Conservation (phyloP, 2,329 filamentous ascomycete genomes). For the Aspergillus fijiensis region DNA sequence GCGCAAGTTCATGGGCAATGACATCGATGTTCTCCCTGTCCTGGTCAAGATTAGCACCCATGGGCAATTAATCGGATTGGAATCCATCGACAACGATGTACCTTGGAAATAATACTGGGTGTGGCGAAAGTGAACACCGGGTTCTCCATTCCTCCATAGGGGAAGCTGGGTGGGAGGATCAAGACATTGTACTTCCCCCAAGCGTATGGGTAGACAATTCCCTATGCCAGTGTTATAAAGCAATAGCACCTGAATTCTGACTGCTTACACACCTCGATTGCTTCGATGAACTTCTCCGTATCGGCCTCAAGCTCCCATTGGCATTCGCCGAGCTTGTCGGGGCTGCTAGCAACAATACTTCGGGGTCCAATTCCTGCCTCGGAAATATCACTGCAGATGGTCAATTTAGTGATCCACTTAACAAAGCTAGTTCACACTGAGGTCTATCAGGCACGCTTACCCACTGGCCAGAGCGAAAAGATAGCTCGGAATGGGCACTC, state of each 20-base stretch:
- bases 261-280: slow-evolving; percentile 64
- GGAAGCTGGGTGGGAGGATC: slow-evolving; percentile 84
- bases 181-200: slow-evolving; percentile 97
- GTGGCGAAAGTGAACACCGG: slow-evolving; percentile 94
- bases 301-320: slow-evolving; percentile 90
- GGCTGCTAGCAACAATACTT: slow-evolving; percentile 81
- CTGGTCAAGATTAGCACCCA: slow-evolving; percentile 19
- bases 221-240: slow-evolving; percentile 32
- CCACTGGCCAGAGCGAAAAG: slow-evolving; percentile 83
- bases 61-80: background rate
- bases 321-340: slow-evolving; percentile 78
- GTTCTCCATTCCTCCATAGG: slow-evolving; percentile 83
- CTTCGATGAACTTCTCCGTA: slow-evolving; percentile 87
- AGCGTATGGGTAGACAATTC: slow-evolving; percentile 77
- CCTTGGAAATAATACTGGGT: slow-evolving; percentile 86
- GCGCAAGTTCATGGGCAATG: slow-evolving; percentile 79
- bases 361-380: slow-evolving; percentile 83
- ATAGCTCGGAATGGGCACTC: slow-evolving; percentile 90
- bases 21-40: slow-evolving; percentile 92
- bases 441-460: slow-evolving; percentile 23
- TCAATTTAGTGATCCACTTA: background rate
- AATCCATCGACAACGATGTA: slow-evolving; percentile 9
- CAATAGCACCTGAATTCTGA: background rate
- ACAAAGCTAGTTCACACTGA: background rate
- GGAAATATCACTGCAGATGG: slow-evolving; percentile 68